phyloP scores from a whole-genome alignment of 1,139 yeast species.

The Diutina siamensis region DNA sequence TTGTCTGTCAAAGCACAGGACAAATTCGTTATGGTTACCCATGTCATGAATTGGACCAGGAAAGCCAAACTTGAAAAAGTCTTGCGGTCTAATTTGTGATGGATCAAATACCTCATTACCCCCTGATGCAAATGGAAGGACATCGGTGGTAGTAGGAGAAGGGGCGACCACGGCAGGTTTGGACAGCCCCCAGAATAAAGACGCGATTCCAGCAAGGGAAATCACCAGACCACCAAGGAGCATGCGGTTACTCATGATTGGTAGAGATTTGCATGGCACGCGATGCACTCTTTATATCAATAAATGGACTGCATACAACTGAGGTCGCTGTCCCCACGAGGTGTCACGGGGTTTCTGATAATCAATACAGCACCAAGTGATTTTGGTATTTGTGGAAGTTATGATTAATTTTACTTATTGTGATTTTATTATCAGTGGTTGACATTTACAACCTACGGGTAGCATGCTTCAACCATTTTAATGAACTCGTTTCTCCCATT shows the following conservation, averaged over 20 bases:
- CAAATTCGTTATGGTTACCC: constrained; percentile 59
- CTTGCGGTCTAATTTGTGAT: constrained; percentile 48
- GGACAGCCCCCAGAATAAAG: constrained; percentile 1
- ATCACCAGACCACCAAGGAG: constrained; percentile 4
- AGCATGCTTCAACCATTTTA: constrained; percentile 31
- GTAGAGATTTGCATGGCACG: not conserved
- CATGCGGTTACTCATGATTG: constrained; percentile 6
- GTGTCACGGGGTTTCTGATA: not conserved
- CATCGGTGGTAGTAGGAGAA: not conserved
- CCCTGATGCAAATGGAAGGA: not conserved
- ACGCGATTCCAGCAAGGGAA: constrained; percentile 2
- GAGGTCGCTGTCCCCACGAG: not conserved
- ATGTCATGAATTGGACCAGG: constrained; percentile 93
- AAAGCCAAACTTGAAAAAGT: constrained; percentile 77
- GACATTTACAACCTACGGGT: too few species aligned
- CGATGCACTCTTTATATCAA: not conserved
- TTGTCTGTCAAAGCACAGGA: constrained; percentile 78
- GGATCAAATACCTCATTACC: constrained; percentile 7
- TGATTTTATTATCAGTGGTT: too few species aligned
- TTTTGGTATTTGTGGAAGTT: too few species aligned
- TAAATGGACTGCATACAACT: not conserved
- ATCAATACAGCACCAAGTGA: not conserved
- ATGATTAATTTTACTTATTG: too few species aligned
- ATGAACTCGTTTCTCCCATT: constrained; percentile 28
- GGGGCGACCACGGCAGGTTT: not conserved